Evolutionary conservation across 805 yeast species (phyloP).

Genomic region (Pichia nakasei): DNA sequence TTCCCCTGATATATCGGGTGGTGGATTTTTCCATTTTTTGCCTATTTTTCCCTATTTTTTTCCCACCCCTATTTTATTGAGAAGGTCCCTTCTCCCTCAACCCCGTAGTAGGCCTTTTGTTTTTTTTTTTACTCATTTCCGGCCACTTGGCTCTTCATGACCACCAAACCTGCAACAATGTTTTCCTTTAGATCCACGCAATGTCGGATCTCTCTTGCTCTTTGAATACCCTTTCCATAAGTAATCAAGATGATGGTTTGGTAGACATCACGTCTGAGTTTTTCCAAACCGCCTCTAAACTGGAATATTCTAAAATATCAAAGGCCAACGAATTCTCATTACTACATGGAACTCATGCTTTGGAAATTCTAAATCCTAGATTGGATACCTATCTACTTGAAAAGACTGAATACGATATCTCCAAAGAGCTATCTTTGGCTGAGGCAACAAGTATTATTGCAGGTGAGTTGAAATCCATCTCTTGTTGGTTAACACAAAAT

Average conservation of each 20-base stretch:
- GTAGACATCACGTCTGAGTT: conserved; percentile 52
- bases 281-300: conserved; percentile 25
- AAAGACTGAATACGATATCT: conserved; percentile 36
- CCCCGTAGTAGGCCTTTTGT: neutral
- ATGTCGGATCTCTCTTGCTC: conserved; percentile 2
- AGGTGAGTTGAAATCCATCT: conserved; percentile 41
- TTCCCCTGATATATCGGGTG: too few relatives aligned
- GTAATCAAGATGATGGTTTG: neutral
- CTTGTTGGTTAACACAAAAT: conserved; percentile 71
- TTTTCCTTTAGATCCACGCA: too few relatives aligned
- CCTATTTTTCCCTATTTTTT: too few relatives aligned
- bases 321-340: conserved; percentile 55
- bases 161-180: too few relatives aligned
- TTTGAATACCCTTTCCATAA: neutral
- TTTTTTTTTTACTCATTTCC: neutral
- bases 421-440: conserved; percentile 26
- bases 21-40: too few relatives aligned
- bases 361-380: conserved; percentile 63
- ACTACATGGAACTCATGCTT: conserved; percentile 79
- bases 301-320: conserved; percentile 44
- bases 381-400: conserved; percentile 72
- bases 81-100: neutral
- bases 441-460: conserved; percentile 43
- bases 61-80: too few relatives aligned
- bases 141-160: too few relatives aligned